phyloP scores from a whole-genome alignment of 2,329 filamentous ascomycete genomes.

The Ophiostoma angusticollis region DNA sequence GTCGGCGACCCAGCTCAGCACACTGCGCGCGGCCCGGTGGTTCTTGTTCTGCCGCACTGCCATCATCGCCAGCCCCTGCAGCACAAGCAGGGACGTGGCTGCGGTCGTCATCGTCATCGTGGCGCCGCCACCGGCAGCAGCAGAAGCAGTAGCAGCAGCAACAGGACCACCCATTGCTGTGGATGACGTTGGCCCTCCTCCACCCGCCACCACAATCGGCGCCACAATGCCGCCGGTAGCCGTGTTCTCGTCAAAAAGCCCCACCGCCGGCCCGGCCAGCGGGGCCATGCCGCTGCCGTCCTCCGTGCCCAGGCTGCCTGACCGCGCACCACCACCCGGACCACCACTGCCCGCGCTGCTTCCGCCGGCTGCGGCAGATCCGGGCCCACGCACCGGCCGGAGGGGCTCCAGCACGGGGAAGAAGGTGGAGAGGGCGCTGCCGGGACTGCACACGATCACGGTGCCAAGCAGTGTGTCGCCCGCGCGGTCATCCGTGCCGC shows the following conservation, averaged over 20 bases:
- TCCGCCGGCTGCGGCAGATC: conserved; percentile 16
- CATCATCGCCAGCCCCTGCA: conserved; percentile 67
- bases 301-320: conserved; percentile 5
- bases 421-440: conserved; percentile 54
- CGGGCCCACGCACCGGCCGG: conserved; percentile 14
- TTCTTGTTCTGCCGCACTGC: conserved; percentile 72
- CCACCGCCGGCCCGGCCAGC: not conserved
- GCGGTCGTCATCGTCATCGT: conserved; percentile 34
- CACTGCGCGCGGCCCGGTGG: conserved; percentile 57
- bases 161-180: too few relatives aligned
- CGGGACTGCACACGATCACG: conserved; percentile 63
- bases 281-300: not conserved
- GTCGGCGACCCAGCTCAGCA: conserved; percentile 69
- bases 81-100: conserved; percentile 43
- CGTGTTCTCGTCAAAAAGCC: conserved; percentile 23
- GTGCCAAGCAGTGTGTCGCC: conserved; percentile 61
- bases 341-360: not conserved
- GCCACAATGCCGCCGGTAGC: conserved; percentile 65
- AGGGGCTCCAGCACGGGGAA: conserved; percentile 53
- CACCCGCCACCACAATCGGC: conserved; percentile 62
- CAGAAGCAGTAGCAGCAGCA: too few relatives aligned
- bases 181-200: too few relatives aligned
- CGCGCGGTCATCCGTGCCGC: conserved; percentile 43
- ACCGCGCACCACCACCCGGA: conserved; percentile 1
- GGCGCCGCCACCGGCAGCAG: too few relatives aligned